Evolutionary conservation across 108 stramenopile species (phyloP).

Genomic region (Cyclotella sp.): DNA sequence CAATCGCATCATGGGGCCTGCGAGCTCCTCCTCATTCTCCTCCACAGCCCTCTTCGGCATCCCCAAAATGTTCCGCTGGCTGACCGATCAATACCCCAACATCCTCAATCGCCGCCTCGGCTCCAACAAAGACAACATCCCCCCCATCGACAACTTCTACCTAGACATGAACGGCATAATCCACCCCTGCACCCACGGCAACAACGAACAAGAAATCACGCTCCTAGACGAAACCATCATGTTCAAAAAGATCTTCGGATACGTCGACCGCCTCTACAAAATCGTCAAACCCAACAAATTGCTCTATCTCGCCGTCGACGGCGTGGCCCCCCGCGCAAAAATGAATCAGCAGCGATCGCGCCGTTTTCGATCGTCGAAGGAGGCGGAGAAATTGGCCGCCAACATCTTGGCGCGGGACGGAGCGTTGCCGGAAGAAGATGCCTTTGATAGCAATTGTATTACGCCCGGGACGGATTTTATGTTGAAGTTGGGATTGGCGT

Average conservation of each 20-base stretch:
- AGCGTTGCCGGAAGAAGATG: conserved; percentile 59
- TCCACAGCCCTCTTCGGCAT: conserved; percentile 76
- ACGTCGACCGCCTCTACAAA: conserved; percentile 95
- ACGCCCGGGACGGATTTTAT: conserved; percentile 99
- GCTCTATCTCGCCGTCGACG: conserved; percentile 97
- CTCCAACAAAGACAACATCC: conserved; percentile 26
- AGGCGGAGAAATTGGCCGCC: conserved; percentile 88
- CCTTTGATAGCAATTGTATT: conserved; percentile 99
- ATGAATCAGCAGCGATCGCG: conserved; percentile 99
- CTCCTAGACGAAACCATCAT: conserved; percentile 94
- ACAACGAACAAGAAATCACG: conserved; percentile 83
- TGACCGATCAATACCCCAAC: conserved; percentile 98
- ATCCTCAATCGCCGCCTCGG: conserved; percentile 91
- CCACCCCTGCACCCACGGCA: conserved; percentile 97
- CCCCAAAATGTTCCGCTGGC: conserved; percentile 99
- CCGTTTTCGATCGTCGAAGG: conserved; percentile 95
- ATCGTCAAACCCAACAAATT: conserved; percentile 87
- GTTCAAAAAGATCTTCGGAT: conserved; percentile 97
- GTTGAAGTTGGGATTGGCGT: conserved; percentile 88
- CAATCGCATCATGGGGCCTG: neutral
- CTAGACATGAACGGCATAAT: conserved; percentile 99
- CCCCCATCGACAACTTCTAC: conserved; percentile 94
- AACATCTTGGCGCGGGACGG: conserved; percentile 85
- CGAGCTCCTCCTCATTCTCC: neutral
- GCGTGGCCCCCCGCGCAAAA: conserved; percentile 98